Percentiles rank a stretch among this genome's conserved stretches.
Conservation (phyloP, 2,329 filamentous ascomycete genomes). For the Dactylellina leptospora region DNA sequence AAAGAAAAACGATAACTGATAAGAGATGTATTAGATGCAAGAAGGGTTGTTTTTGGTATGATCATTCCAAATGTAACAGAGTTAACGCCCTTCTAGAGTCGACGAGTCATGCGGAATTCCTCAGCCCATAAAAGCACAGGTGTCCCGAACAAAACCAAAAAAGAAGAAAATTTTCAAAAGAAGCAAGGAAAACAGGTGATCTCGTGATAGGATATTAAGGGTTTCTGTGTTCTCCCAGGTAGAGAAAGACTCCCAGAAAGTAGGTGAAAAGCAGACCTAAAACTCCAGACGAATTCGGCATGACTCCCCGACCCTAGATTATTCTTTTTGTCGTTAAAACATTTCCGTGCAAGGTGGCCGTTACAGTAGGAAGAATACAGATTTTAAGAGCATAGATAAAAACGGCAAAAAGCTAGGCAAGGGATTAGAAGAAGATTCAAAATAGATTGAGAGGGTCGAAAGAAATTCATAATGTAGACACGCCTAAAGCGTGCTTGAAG, state of each 20-base stretch:
- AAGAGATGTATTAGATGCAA: slow-evolving; percentile 34
- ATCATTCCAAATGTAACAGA: slow-evolving; percentile 52
- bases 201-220: slow-evolving; percentile 45
- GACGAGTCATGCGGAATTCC: slow-evolving; percentile 53
- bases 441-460: slow-evolving; percentile 6
- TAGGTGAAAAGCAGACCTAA: slow-evolving; percentile 9
- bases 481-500: slow-evolving; percentile 9
- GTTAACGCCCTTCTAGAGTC: slow-evolving; percentile 52
- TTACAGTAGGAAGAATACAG: slow-evolving; percentile 52
- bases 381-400: slow-evolving; percentile 35
- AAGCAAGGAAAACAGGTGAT: slow-evolving; percentile 15
- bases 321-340: slow-evolving; percentile 54
- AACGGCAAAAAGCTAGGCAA: slow-evolving; percentile 2
- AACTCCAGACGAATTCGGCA: slow-evolving; percentile 53
- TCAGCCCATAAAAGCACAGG: slow-evolving; percentile 44
- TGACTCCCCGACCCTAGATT: slow-evolving; percentile 52
- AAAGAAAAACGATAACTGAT: slow-evolving; percentile 8
- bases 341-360: slow-evolving; percentile 52
- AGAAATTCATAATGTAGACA: slow-evolving; percentile 18
- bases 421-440: slow-evolving; percentile 11
- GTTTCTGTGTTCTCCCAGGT: slow-evolving; percentile 14
- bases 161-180: slow-evolving; percentile 4
- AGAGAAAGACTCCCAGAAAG: slow-evolving; percentile 18
- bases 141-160: slow-evolving; percentile 26
- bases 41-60: slow-evolving; percentile 51